A percentile compares a stretch with the other conserved stretches of the same genome.
Evolutionary conservation across 352 stramenopile species (phyloP).

Genomic region (Albugo candida): DNA sequence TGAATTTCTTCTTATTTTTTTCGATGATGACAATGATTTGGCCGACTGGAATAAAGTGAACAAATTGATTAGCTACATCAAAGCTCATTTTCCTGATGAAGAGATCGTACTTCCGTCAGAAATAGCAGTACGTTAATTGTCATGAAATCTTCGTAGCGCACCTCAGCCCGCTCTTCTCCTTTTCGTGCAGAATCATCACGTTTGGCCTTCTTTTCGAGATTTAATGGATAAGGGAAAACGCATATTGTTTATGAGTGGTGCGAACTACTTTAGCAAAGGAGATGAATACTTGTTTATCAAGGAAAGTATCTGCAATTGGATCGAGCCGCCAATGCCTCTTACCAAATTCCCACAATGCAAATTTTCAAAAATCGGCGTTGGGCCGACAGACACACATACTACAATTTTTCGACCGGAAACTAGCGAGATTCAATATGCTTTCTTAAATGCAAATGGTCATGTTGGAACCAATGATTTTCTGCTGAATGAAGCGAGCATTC

Average conservation of each 20-base stretch:
- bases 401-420: slow-evolving; percentile 67
- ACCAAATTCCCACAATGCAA: slow-evolving; percentile 35
- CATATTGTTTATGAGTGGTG: slow-evolving; percentile 58
- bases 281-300: slow-evolving; percentile 67
- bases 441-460: slow-evolving; percentile 58
- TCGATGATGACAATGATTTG: slow-evolving; percentile 55
- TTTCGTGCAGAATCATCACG: slow-evolving; percentile 9
- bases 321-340: slow-evolving; percentile 42
- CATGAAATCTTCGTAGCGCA: not conserved
- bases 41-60: slow-evolving; percentile 65
- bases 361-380: slow-evolving; percentile 18
- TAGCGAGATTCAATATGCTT: slow-evolving; percentile 69
- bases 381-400: slow-evolving; percentile 20
- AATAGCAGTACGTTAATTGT: slow-evolving; percentile 18
- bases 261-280: slow-evolving; percentile 36
- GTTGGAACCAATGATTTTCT: slow-evolving; percentile 45
- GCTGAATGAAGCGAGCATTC: slow-evolving; percentile 42
- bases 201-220: slow-evolving; percentile 47
- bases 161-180: not conserved
- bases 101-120: slow-evolving; percentile 52
- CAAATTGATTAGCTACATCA: slow-evolving; percentile 42
- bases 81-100: slow-evolving; percentile 26
- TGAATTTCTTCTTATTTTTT: slow-evolving; percentile 71
- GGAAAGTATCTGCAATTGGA: slow-evolving; percentile 53
- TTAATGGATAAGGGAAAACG: slow-evolving; percentile 38